Evolutionary conservation across 2,329 filamentous ascomycete species (phyloP), one percentile per base, ranked within the genome.

Genomic region (Thielaviopsis euricoi): DNA sequence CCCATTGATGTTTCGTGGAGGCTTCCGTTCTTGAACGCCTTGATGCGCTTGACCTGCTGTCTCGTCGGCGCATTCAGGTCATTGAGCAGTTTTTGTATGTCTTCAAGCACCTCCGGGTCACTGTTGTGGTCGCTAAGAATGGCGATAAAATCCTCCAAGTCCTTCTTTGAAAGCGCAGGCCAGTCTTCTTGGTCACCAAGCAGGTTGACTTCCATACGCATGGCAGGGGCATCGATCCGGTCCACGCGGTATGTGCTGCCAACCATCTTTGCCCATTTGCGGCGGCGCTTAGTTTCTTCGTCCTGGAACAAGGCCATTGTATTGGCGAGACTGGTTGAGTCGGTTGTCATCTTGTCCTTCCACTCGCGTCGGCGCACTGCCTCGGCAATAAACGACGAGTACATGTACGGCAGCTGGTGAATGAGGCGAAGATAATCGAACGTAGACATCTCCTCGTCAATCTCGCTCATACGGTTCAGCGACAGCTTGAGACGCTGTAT

Each of bases 11-110:
- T 85, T 67, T 97, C 93, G 65, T 96, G 89, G 43, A 97, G 80
- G 66, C 93, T 97, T 17, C 93, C 93, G 66, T 94, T 93, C 67
- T 96, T 96, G 74, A 98, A 97, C 5, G 89, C 89, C 68, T 91
- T 95, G 6, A 93, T 81, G 59, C 89, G 82, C 69, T 89, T 90
- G 61, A 84, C 81, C 67, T 95, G 90, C 67, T 93, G 88, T 64
- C 86, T 89, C 0, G 88, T 93, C 2, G 91, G 89, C 58, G 79
- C 81, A 67, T 84, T 84, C 15, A 97, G 76, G 57, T 95, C 89
- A 61, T 83, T 82, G 60, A 94, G 78, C 19, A 89, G 79, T 65
- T 89, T 87, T 3, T 76, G 74, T 37, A 97, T 76, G 55, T 95
- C 87, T 12, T 83, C 77, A 1, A 88, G 74, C 60, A 90, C 74